Evolutionary conservation across 2,329 filamentous ascomycete species (phyloP), one percentile per base, ranked within the genome.

Genomic region (Diaporthe nobilis): DNA sequence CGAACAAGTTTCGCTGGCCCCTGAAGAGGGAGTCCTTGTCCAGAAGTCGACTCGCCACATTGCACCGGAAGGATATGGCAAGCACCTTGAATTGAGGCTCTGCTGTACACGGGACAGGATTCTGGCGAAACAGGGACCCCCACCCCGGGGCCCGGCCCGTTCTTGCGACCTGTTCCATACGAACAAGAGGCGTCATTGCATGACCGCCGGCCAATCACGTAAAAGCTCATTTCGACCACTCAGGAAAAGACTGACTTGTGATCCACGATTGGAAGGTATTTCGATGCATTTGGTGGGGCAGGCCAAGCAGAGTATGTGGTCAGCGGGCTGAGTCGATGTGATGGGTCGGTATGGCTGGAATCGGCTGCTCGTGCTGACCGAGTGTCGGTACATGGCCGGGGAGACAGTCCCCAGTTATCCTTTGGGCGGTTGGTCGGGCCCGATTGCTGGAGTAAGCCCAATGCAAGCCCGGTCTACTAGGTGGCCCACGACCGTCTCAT

Each of bases 121-220:
- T 53, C 22, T 53, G 31, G 20, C 13, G 31, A 39, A 53, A 20
- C 63, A 39, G 25, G 3, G 25, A 49, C 44, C 44, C 44, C 44
- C 44, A 22, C 63, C 3, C 25, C 5, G 44, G 12, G 12, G 63
- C n/a, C n/a, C 65, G 34, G 49, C 65, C 65, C 37, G 49, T 68
- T 53, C 47, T 67, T 67, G 63, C 65, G 65, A 34, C 34, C 65
- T 55, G 13, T 42, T 31, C 65, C 49, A 31, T 22, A 25, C 15
- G 37, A 17, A 20, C 5, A 37, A 42, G 51, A 28, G n/a, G 47
- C 49, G 65, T 22, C 49, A 55, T 28, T 39, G 20, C 31, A 70
- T 20, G n/a, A 31, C 15, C 2, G 8, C 17, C n/a, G 9, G 34
- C 47, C 49, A 39, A 70, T 70, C 49, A 55, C 10, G 15, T 28